Base-by-base conservation (phyloP, 345 rosid genomes). In the Adansonia digitata region DNA sequence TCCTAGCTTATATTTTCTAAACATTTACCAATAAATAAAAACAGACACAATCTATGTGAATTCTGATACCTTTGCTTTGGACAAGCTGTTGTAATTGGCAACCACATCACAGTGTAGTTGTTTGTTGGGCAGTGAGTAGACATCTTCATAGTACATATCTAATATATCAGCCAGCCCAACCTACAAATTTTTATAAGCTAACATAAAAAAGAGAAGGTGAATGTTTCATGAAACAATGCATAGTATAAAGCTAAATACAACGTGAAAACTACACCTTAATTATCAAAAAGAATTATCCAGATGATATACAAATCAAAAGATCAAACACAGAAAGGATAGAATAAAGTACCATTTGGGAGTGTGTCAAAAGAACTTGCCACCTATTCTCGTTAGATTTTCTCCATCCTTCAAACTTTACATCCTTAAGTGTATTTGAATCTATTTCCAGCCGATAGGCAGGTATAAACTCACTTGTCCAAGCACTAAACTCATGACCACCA, bases 291-390 rank as follows among this genome's bases (percentile, higher is more conserved):
- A 68, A 63, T 0, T 18, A 57, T 42, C 52, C 49, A 63, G 69
- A 79, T 18, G 53, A 42, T 6, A 59, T 0, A 20, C 2, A 77
- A n/a, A 26, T 26, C 34, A 51, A 63, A 39, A 27, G 8, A 24
- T 26, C 26, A 22, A 79, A 46, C 35, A 31, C 62, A 22, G 40
- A 66, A 76, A 73, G 77, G 77, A 73, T 63, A 70, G 72, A 81
- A 73, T 55, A 68, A 11, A 31, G 42, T 90, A 94, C 97, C 98
- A 94, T 92, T 83, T 94, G 97, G 63, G 97, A 85, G 83, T 92
- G 97, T 45, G 97, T 91, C 85, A 94, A 82, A 82, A 90, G 88
- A 85, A 90, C 90, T 84, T 92, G 95, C 88, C 86, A 88, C 83
- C 73, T 85, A 86, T 87, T 84, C 78, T 74, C 86, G 2, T 69